Evolutionary conservation across 495 filamentous ascomycete species (phyloP).

Genomic region (Aspergillus ostianus): DNA sequence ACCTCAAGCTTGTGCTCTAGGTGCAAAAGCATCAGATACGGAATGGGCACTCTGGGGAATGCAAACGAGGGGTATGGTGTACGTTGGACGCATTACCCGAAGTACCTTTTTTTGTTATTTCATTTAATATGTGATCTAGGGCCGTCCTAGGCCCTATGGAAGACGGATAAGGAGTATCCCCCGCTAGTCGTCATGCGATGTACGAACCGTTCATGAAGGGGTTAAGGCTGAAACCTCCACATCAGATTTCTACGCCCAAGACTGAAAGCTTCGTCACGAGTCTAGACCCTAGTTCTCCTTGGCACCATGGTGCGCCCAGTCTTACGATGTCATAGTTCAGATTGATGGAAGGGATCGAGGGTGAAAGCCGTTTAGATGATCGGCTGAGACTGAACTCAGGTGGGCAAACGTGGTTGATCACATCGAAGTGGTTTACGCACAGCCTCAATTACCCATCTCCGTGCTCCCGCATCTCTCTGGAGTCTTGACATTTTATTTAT

Average conservation of each 20-base stretch:
- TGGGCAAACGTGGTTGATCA: constrained; percentile 41
- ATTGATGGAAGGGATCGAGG: not conserved
- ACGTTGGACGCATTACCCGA: constrained; percentile 20
- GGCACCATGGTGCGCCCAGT: too few relatives aligned
- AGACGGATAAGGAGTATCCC: not conserved
- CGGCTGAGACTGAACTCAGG: constrained; percentile 27
- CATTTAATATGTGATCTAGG: not conserved
- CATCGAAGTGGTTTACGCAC: constrained; percentile 27
- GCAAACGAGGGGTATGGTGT: constrained; percentile 14
- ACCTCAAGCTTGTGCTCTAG: constrained; percentile 1
- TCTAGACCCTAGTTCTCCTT: constrained; percentile 13
- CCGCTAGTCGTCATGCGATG: constrained; percentile 11
- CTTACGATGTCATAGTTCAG: not conserved
- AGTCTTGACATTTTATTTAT: constrained; percentile 1
- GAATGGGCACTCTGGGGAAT: constrained; percentile 21
- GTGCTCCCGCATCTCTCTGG: not conserved
- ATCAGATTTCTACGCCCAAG: constrained; percentile 13
- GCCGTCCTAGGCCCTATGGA: constrained; percentile 9
- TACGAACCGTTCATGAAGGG: constrained; percentile 14
- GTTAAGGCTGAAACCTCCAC: constrained; percentile 19
- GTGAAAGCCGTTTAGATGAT: constrained; percentile 16
- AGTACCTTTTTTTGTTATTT: constrained; percentile 7
- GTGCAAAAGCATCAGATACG: constrained; percentile 10
- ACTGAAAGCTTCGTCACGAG: constrained; percentile 19
- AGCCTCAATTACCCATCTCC: constrained; percentile 13